These are phyloP conservation scores for Pistacia vera DNA, from an alignment of 345 rosid genomes.

Conservation along the genomic window DNA sequence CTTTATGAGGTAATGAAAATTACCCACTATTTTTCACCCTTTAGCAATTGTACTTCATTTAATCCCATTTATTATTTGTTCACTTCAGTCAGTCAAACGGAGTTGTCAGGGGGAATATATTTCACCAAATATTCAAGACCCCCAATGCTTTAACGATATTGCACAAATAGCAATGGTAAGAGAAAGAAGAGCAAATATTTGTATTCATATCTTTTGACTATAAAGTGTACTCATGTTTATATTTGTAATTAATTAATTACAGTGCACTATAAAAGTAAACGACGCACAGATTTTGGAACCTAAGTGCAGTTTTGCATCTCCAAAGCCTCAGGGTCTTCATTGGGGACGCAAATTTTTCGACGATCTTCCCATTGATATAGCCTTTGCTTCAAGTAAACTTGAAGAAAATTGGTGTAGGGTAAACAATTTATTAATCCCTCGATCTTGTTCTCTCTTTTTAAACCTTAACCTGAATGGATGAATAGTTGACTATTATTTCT, in stretches of 20 bases:
- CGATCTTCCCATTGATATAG: slow-evolving; percentile 12
- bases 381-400: background rate
- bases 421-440: background rate
- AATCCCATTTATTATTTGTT: too few species aligned
- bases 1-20: slow-evolving; percentile 20
- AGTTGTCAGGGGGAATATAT: slow-evolving; percentile 21
- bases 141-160: slow-evolving; percentile 15
- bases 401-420: slow-evolving; percentile 32
- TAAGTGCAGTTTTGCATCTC: slow-evolving; percentile 28
- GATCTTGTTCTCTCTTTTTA: too few species aligned
- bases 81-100: slow-evolving; percentile 7
- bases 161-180: slow-evolving; percentile 16
- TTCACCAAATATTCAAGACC: slow-evolving; percentile 9
- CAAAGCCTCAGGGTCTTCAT: slow-evolving; percentile 23
- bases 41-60: background rate
- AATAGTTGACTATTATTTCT: background rate
- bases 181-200: background rate
- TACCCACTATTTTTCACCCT: background rate
- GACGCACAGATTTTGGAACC: slow-evolving; percentile 30
- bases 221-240: too few species aligned
- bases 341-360: slow-evolving; percentile 17
- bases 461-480: background rate
- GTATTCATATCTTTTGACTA: background rate
- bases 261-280: slow-evolving; percentile 27
- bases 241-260: background rate